A percentile compares a stretch with the other conserved stretches of the same genome.
Evolutionary conservation across 768 basidiomycete species (phyloP).

Genomic region (Austroboletus festivus): DNA sequence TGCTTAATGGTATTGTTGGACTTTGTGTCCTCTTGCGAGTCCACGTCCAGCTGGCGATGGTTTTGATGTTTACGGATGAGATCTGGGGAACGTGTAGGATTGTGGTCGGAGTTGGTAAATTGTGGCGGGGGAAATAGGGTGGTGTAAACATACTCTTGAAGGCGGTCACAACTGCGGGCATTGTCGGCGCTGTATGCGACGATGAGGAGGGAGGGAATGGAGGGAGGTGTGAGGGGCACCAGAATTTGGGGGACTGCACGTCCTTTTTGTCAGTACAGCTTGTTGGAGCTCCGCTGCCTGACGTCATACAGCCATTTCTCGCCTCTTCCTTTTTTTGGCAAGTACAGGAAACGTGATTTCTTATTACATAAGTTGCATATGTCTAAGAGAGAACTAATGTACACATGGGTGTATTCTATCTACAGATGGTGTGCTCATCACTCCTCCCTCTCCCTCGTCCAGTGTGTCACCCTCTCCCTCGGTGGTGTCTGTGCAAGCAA

Average conservation of each 20-base stretch:
- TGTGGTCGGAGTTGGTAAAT: conserved; percentile 20
- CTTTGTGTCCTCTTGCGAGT: conserved; percentile 25
- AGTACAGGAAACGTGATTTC: neutral
- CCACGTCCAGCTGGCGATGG: conserved; percentile 41
- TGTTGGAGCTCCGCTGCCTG: conserved; percentile 34
- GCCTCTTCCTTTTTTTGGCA: conserved; percentile 10
- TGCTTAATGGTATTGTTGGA: conserved; percentile 30
- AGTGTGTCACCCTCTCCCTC: conserved; percentile 40
- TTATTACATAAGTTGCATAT: neutral
- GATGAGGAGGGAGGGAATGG: neutral
- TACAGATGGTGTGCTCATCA: neutral
- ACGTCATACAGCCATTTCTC: conserved; percentile 26
- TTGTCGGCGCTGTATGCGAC: conserved; percentile 26
- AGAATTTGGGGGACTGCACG: conserved; percentile 10
- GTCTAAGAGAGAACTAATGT: neutral
- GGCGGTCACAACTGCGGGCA: conserved; percentile 79
- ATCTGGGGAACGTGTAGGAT: conserved; percentile 41
- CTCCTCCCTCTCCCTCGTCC: conserved; percentile 32
- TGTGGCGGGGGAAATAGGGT: conserved; percentile 5
- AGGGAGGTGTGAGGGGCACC: neutral
- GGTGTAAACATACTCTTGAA: conserved; percentile 69
- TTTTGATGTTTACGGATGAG: conserved; percentile 78
- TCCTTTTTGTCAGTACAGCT: conserved; percentile 31
- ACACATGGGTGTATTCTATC: neutral
- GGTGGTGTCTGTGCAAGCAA: conserved; percentile 66